Evolutionary conservation across 2,329 filamentous ascomycete genomes (phyloP).

Genomic region (Trichoderma arundinaceum): DNA sequence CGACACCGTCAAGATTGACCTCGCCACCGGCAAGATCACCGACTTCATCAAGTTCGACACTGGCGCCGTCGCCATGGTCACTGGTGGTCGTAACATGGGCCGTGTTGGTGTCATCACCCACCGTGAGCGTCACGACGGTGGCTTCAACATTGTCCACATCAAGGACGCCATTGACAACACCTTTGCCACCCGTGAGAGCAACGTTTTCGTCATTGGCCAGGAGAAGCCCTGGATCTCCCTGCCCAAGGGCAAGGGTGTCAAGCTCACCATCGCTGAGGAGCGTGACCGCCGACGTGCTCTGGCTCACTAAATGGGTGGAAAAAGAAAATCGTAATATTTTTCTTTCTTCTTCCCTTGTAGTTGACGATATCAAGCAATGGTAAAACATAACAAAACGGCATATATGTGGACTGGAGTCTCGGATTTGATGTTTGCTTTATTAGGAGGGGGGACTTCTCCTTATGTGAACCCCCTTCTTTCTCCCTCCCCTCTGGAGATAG

Average conservation of each 20-base stretch:
- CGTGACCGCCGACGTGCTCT: slow-evolving; percentile 85
- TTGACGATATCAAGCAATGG: slow-evolving; percentile 32
- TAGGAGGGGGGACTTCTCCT: slow-evolving; percentile 29
- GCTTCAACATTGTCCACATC: slow-evolving; percentile 99
- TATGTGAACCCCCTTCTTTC: slow-evolving; percentile 32
- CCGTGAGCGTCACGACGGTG: slow-evolving; percentile 99
- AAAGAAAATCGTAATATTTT: neutral
- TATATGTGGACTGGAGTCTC: slow-evolving; percentile 50
- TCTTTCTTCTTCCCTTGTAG: slow-evolving; percentile 32
- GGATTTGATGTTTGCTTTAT: slow-evolving; percentile 49
- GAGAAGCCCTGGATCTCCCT: slow-evolving; percentile 99
- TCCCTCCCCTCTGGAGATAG: slow-evolving; percentile 44
- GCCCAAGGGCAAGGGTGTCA: slow-evolving; percentile 99
- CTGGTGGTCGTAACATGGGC: slow-evolving; percentile 99
- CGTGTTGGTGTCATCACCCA: slow-evolving; percentile 99
- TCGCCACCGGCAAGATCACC: slow-evolving; percentile 94
- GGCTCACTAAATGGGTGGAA: slow-evolving; percentile 50
- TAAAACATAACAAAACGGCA: slow-evolving; percentile 38
- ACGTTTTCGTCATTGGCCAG: slow-evolving; percentile 98
- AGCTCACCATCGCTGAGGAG: slow-evolving; percentile 99
- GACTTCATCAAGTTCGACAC: slow-evolving; percentile 99
- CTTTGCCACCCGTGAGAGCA: slow-evolving; percentile 98
- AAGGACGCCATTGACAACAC: slow-evolving; percentile 99
- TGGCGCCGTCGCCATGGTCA: slow-evolving; percentile 96
- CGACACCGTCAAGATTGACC: slow-evolving; percentile 99